phyloP scores from a whole-genome alignment of 768 basidiomycete species.

The Favolaschia claudopus region DNA sequence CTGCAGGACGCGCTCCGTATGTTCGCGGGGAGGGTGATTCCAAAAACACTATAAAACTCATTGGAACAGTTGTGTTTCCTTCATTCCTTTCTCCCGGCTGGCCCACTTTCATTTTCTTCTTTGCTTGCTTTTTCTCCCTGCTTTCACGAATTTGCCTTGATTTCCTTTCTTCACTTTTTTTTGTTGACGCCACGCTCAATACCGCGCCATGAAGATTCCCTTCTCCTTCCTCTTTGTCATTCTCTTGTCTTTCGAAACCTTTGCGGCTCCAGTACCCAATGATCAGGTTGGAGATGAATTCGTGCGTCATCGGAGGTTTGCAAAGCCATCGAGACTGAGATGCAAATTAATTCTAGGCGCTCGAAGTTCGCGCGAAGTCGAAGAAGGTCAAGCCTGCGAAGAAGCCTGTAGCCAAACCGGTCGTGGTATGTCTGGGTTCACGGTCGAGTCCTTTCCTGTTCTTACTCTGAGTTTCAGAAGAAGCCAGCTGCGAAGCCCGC shows the following conservation, averaged over 20 bases:
- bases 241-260: background rate
- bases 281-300: background rate
- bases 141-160: too few relatives aligned
- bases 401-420: background rate
- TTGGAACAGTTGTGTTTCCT: too few relatives aligned
- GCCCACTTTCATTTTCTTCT: constrained; percentile 3
- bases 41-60: too few relatives aligned
- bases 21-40: too few relatives aligned
- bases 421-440: too few relatives aligned
- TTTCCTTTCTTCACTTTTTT: background rate
- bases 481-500: constrained; percentile 1
- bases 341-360: background rate
- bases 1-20: too few relatives aligned
- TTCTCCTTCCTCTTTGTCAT: background rate
- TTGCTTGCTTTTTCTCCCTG: background rate
- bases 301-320: background rate
- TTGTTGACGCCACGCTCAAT: background rate
- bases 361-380: background rate
- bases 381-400: background rate
- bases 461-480: too few relatives aligned
- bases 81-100: constrained; percentile 9
- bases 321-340: background rate
- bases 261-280: constrained; percentile 6
- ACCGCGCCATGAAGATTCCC: constrained; percentile 1
- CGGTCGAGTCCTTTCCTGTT: too few relatives aligned